These are phyloP conservation scores for Trichoderma sp. DNA, from an alignment of 2,329 filamentous ascomycete species.

Conservation along the genomic window DNA sequence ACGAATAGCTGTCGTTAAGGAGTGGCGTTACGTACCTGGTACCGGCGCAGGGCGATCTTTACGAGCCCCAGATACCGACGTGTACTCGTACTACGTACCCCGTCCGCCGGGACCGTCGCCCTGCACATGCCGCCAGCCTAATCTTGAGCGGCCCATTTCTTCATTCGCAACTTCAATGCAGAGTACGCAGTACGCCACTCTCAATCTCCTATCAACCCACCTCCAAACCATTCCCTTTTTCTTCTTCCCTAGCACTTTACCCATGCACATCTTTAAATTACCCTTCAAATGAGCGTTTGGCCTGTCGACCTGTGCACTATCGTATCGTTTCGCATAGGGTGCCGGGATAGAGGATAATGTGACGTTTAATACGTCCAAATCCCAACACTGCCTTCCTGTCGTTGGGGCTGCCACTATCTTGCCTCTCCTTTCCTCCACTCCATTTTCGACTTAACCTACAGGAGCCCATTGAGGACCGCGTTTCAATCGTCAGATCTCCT, in stretches of 20 bases:
- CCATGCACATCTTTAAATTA: conserved; percentile 5
- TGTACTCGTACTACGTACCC: neutral
- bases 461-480: neutral
- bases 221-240: neutral
- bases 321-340: neutral
- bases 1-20: neutral
- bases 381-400: neutral
- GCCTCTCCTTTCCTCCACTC: neutral
- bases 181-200: neutral
- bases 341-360: conserved; percentile 1
- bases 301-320: neutral
- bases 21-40: neutral
- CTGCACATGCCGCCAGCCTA: neutral
- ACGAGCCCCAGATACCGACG: neutral
- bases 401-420: neutral
- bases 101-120: neutral
- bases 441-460: neutral
- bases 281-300: conserved; percentile 11
- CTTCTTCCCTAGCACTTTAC: neutral
- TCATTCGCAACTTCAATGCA: neutral
- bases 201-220: neutral
- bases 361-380: neutral
- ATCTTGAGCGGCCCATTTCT: neutral
- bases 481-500: too few relatives aligned
- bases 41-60: neutral